Evolutionary conservation across 371 early-diverging fungal genomes (phyloP).

Genomic region (Batrachochytrium dendrobatidis): DNA sequence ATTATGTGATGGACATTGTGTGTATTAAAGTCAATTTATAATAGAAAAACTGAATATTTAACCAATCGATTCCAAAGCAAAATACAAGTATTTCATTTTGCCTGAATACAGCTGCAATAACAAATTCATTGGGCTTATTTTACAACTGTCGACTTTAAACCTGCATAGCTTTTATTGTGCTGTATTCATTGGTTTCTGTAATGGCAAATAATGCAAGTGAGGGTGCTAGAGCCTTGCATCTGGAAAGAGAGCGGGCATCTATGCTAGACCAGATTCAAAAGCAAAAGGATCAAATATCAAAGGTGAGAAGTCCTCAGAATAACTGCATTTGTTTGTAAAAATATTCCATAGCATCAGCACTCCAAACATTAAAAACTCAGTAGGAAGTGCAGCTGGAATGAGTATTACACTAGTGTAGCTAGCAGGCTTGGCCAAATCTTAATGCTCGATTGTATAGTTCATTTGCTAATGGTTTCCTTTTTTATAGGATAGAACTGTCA

Average conservation of each 20-base stretch:
- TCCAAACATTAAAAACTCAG: conserved; percentile 3
- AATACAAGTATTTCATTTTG: too few relatives aligned
- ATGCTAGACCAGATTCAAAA: conserved; percentile 68
- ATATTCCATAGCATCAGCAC: neutral
- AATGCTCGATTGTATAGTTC: neutral
- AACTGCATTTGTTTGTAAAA: neutral
- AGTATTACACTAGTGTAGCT: neutral
- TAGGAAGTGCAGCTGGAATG: neutral
- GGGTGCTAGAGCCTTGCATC: conserved; percentile 58
- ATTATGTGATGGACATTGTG: too few relatives aligned
- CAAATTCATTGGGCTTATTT: too few relatives aligned
- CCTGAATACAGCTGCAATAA: too few relatives aligned
- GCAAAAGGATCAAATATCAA: conserved; percentile 69
- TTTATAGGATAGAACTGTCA: conserved; percentile 60
- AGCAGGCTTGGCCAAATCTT: neutral
- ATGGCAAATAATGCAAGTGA: conserved; percentile 27
- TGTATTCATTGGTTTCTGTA: too few relatives aligned
- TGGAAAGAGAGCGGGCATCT: conserved; percentile 67
- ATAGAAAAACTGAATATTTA: too few relatives aligned
- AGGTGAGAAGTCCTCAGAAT: conserved; percentile 41
- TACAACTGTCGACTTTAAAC: too few relatives aligned
- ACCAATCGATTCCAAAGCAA: too few relatives aligned
- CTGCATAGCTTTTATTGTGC: too few relatives aligned
- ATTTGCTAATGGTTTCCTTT: neutral
- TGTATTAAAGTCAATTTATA: too few relatives aligned